Base-by-base conservation (phyloP, 768 basidiomycete genomes). In the Mycena capillaripes region DNA sequence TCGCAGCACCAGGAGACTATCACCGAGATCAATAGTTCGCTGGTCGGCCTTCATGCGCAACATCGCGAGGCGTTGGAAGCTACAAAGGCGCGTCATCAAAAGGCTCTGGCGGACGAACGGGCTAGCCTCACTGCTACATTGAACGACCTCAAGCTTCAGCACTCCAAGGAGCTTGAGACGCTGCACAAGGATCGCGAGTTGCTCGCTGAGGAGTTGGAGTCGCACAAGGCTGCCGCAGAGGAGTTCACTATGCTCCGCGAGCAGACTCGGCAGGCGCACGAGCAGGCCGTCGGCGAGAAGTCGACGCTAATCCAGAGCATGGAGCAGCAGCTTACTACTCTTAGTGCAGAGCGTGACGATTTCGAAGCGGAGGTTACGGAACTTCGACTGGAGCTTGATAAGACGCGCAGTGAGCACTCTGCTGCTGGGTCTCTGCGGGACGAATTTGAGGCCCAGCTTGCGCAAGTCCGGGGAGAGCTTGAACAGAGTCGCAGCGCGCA, bases 191-290 rank as follows among this genome's bases (percentile, higher is more conserved):
- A 90, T 63, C 85, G 85, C 30, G 86, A 89, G 27, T 66, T 82
- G 27, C 84, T 92, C 36, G 77, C 84, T 10, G 80, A 90, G 71
- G 91, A 95, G 78, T 80, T 95, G 17, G 89, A 91, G 75, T 84
- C 88, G 11, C 83, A 90, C 78, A 92, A 91, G 77, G 84, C 79
- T 48, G 85, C 87, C 12, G 83, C 86, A 7, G 84, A 87, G 66
- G 91, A 84, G 76, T 86, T 91, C 62, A 84, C 88, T 19, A 71
- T 84, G 27, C 69, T 86, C 30, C 89, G 79, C 72, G 88, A 86
- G 69, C 83, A 86, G 76, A 74, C 80, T 25, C 82, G 80, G 10
- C 77, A 84, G 62, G 78, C 74, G 40, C 87, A 90, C 64, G 89
- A 89, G 71, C 79, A 82, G 40, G 83, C 85, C 2, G 63, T 93